Conservation (phyloP, 2,329 filamentous ascomycete species). For the Diplodia intermedia region DNA sequence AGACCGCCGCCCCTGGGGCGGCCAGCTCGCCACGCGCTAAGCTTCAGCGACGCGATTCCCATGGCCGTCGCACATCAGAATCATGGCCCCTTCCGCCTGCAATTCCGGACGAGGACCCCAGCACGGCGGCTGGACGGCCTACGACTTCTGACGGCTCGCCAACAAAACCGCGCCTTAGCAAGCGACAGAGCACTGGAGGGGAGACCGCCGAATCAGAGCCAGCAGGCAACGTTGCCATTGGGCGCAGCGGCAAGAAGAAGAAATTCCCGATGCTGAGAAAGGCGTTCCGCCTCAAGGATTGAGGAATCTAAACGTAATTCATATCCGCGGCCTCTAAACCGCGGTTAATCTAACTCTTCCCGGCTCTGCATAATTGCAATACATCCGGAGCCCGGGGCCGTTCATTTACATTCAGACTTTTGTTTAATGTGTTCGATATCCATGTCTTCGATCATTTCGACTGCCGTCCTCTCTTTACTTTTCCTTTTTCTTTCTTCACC, state of each 20-base stretch:
- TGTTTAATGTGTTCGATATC: constrained; percentile 13
- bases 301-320: constrained; percentile 35
- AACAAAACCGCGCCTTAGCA: constrained; percentile 34
- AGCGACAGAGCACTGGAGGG: constrained; percentile 35
- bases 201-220: constrained; percentile 7
- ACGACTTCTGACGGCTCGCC: constrained; percentile 43
- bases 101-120: constrained; percentile 37
- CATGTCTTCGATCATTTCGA: not conserved
- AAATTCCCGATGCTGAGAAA: constrained; percentile 71
- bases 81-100: constrained; percentile 58
- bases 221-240: constrained; percentile 39
- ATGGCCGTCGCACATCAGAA: constrained; percentile 34
- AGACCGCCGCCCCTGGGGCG: constrained; percentile 42
- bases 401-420: not conserved
- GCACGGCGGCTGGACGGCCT: constrained; percentile 36
- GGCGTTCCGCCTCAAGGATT: constrained; percentile 68
- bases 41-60: constrained; percentile 54
- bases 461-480: not conserved
- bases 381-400: constrained; percentile 9
- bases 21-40: constrained; percentile 38
- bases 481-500: not conserved
- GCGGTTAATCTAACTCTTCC: not conserved
- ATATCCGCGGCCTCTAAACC: not conserved
- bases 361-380: constrained; percentile 18
- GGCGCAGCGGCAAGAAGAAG: constrained; percentile 62